Conservation (phyloP, 2,329 filamentous ascomycete species). For the Curvularia eragrostidis region DNA sequence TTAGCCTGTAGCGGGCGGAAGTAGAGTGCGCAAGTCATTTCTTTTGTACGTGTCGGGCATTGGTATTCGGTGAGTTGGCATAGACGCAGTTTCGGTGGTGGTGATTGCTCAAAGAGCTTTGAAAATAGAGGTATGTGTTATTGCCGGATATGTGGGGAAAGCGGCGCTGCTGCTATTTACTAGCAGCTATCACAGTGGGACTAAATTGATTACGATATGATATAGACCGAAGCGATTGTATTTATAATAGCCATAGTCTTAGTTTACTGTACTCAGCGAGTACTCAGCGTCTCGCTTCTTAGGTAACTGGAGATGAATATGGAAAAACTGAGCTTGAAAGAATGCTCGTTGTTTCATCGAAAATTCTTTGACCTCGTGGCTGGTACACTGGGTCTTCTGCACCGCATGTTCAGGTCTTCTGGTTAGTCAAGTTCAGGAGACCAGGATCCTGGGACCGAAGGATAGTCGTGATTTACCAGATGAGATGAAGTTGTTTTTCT, state of each 20-base stretch:
- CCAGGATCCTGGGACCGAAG: background rate
- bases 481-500: slow-evolving; percentile 20
- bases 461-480: slow-evolving; percentile 22
- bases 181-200: background rate
- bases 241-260: background rate
- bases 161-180: background rate
- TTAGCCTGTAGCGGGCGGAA: background rate
- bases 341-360: background rate
- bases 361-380: background rate
- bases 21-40: background rate
- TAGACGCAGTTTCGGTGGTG: background rate
- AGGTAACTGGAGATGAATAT: background rate
- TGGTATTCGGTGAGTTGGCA: background rate
- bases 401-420: background rate
- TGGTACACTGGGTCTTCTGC: background rate
- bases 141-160: too few relatives aligned
- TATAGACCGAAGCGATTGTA: background rate
- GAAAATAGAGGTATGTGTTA: background rate
- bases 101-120: background rate
- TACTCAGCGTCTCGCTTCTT: background rate
- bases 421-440: background rate
- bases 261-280: background rate
- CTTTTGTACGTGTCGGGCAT: background rate
- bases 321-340: background rate
- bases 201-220: background rate